Evolutionary conservation across 768 basidiomycete genomes (phyloP), one percentile per base, ranked within the genome.

Genomic region (Coprinopsis cinerea): DNA sequence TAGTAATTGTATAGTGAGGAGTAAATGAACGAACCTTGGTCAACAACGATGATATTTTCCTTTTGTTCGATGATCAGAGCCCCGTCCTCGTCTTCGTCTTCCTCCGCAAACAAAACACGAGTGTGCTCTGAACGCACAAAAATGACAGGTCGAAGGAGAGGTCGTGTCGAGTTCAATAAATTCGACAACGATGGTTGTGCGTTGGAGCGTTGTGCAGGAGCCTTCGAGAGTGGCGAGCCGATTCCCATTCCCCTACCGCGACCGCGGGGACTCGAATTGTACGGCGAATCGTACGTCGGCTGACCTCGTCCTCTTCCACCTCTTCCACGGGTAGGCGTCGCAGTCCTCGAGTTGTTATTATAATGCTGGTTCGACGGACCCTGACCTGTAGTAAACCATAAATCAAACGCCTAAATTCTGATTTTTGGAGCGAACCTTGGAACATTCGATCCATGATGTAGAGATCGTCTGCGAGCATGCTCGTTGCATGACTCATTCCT

Each of bases 121-220:
- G 76, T 78, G 36, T 73, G 45, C 10, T 73, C 68, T 0, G 84
- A 79, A 15, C 70, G 79, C 11, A 91, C 85, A 55, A 92, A 91
- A 11, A 66, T 65, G 55, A 92, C 68, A 0, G 88, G 88, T n/a
- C 71, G 69, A 15, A 90, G 68, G 0, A 81, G 67, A 1, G 85
- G 86, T 24, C 88, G 67, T 32, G 80, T 76, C 22, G 74, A 65
- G 51, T 77, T 72, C 6, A 86, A 67, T 36, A 83, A 57, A 20
- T 68, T 72, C 1, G 84, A 85, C 15, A 85, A 65, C 3, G 82
- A 68, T 1, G 74, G 73, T 40, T 74, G 70, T n/a, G 59, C 37
- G 47, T 47, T 15, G 46, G 43, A 0, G 22, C 40, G 30, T 7
- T 37, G 49, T 24, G 45, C 18, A 22, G 44, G 25, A 13, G 7